These are phyloP conservation scores for Cichorium intybus DNA, from an alignment of 140 eudicot species.

Conservation along the genomic window DNA sequence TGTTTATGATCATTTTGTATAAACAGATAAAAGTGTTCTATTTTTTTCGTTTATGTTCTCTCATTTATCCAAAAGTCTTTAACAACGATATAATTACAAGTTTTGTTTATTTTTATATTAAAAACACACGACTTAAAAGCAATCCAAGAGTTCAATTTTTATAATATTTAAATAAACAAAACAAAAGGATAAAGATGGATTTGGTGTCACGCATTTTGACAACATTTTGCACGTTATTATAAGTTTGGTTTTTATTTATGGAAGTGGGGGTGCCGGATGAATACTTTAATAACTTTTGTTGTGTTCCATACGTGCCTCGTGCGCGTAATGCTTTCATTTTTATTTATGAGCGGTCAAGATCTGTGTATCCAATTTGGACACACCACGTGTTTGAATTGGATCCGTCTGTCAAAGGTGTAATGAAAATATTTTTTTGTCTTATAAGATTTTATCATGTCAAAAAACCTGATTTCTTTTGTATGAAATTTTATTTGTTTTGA, in stretches of 20 bases:
- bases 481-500: no score
- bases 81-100: neutral
- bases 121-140: neutral
- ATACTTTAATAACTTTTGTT: constrained; percentile 9
- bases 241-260: neutral
- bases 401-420: neutral
- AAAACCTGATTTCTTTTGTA: no score
- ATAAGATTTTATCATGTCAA: neutral
- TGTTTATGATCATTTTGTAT: no score
- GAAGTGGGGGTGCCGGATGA: constrained; percentile 6
- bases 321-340: constrained; percentile 19
- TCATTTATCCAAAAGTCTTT: neutral
- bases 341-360: constrained; percentile 4
- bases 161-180: neutral
- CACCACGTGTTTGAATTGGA: constrained; percentile 8
- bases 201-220: constrained; percentile 9
- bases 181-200: neutral
- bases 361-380: constrained; percentile 11
- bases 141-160: neutral
- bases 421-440: neutral
- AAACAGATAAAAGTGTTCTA: no score
- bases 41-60: no score
- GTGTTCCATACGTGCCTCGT: constrained; percentile 29
- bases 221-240: constrained; percentile 30
- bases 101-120: neutral